Evolutionary conservation across 2,329 filamentous ascomycete genomes (phyloP).

Genomic region (Claviceps monticola): DNA sequence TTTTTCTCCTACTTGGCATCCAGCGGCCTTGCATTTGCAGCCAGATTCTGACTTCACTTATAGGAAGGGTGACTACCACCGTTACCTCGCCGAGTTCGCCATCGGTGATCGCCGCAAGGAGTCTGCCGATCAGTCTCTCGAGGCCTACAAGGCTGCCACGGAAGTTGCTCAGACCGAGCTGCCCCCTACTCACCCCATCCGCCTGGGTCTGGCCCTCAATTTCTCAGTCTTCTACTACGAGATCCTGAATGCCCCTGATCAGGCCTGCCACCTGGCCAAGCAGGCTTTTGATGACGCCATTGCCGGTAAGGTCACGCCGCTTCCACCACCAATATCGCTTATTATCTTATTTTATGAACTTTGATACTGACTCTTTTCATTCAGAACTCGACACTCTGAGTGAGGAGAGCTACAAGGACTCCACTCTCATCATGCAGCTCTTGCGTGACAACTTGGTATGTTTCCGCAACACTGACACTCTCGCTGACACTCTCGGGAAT

Average conservation of each 20-base stretch:
- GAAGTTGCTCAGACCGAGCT: conserved; percentile 97
- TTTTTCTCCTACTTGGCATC: neutral
- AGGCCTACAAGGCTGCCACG: conserved; percentile 94
- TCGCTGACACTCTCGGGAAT: no score
- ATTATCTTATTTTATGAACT: neutral
- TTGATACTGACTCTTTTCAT: neutral
- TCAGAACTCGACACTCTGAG: conserved; percentile 88
- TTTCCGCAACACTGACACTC: conserved; percentile 6
- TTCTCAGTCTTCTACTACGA: conserved; percentile 99
- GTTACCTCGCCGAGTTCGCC: conserved; percentile 95
- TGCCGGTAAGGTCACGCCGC: conserved; percentile 40
- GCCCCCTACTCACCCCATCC: conserved; percentile 93
- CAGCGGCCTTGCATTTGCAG: neutral
- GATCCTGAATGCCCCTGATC: conserved; percentile 96
- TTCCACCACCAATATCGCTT: neutral
- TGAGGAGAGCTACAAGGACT: conserved; percentile 99
- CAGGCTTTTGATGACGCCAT: conserved; percentile 98
- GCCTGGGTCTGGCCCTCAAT: conserved; percentile 92
- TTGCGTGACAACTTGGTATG: conserved; percentile 89
- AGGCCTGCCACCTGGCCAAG: conserved; percentile 97
- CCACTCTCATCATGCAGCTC: conserved; percentile 96
- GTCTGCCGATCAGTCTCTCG: conserved; percentile 84
- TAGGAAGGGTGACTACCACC: conserved; percentile 99
- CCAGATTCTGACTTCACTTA: conserved; percentile 5
- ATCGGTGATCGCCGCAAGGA: conserved; percentile 89